A percentile compares a stretch with the other conserved stretches of the same genome.
These are phyloP conservation scores for Candida vaughaniae DNA, from an alignment of 805 yeast species.

Conservation along the genomic window DNA sequence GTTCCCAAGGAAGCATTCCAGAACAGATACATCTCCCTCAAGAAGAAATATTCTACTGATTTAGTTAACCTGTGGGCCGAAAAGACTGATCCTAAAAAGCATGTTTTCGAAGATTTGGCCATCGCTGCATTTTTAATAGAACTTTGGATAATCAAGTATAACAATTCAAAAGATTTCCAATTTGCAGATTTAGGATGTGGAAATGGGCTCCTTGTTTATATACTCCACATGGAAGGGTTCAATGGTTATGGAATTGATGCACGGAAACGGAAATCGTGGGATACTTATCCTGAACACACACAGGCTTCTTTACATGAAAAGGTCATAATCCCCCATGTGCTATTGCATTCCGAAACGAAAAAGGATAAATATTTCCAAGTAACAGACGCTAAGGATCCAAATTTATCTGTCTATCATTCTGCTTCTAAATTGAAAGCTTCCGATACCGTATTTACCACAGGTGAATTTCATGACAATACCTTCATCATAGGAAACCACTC, in stretches of 20 bases:
- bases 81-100: slow-evolving; percentile 90
- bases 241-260: slow-evolving; percentile 88
- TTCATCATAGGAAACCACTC: slow-evolving; percentile 93
- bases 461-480: slow-evolving; percentile 66
- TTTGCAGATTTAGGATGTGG: slow-evolving; percentile 95
- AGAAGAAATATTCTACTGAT: slow-evolving; percentile 74
- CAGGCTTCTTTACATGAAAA: slow-evolving; percentile 65
- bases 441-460: slow-evolving; percentile 51
- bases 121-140: slow-evolving; percentile 93
- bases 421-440: slow-evolving; percentile 53
- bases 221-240: slow-evolving; percentile 76
- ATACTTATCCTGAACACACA: slow-evolving; percentile 63
- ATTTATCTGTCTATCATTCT: slow-evolving; percentile 54
- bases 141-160: slow-evolving; percentile 61
- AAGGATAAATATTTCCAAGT: slow-evolving; percentile 63
- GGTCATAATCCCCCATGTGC: slow-evolving; percentile 74
- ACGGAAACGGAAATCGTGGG: slow-evolving; percentile 86
- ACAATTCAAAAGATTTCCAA: slow-evolving; percentile 30
- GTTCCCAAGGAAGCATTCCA: slow-evolving; percentile 83
- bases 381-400: slow-evolving; percentile 35
- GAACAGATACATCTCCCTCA: slow-evolving; percentile 72
- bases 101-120: slow-evolving; percentile 93
- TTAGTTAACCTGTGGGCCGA: slow-evolving; percentile 88
- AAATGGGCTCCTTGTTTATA: slow-evolving; percentile 80
- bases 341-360: slow-evolving; percentile 72